Conservation (phyloP, 371 early-diverging fungal genomes). For the Capillidium rhysosporum region DNA sequence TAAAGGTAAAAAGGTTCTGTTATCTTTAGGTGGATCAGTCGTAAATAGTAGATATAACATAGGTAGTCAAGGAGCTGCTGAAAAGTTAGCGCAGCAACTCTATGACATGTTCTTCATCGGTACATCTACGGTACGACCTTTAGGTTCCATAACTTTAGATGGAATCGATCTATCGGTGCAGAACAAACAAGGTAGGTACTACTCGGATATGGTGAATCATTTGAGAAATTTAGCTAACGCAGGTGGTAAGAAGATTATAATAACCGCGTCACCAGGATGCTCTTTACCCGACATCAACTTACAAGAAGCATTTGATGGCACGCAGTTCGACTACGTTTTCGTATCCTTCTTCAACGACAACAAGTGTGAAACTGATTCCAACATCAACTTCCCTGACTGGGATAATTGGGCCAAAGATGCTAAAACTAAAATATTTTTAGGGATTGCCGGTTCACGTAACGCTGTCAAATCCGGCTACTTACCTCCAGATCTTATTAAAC, state of each 20-base stretch:
- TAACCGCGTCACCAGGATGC: constrained; percentile 25
- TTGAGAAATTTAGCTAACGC: constrained; percentile 21
- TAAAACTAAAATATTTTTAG: background rate
- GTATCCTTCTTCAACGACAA: constrained; percentile 51
- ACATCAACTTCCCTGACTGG: background rate
- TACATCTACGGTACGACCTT: constrained; percentile 23
- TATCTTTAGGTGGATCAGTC: constrained; percentile 47
- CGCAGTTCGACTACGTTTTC: constrained; percentile 41
- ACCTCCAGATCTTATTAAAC: background rate
- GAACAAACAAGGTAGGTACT: constrained; percentile 25
- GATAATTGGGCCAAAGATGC: background rate
- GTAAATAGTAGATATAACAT: constrained; percentile 41
- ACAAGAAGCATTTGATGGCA: constrained; percentile 20
- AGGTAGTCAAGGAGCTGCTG: constrained; percentile 20
- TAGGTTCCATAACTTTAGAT: constrained; percentile 32
- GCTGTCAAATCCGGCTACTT: background rate
- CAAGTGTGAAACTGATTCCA: background rate
- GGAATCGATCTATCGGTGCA: constrained; percentile 52
- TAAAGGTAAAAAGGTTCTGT: constrained; percentile 32
- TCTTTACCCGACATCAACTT: constrained; percentile 32
- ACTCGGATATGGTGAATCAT: constrained; percentile 20
- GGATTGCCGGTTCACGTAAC: background rate
- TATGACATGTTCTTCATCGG: constrained; percentile 40
- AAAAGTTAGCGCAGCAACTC: constrained; percentile 27
- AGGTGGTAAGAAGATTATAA: constrained; percentile 5